These are phyloP conservation scores for Suhomyces ambrosiae DNA, from an alignment of 1,139 yeast genomes.

Conservation along the genomic window DNA sequence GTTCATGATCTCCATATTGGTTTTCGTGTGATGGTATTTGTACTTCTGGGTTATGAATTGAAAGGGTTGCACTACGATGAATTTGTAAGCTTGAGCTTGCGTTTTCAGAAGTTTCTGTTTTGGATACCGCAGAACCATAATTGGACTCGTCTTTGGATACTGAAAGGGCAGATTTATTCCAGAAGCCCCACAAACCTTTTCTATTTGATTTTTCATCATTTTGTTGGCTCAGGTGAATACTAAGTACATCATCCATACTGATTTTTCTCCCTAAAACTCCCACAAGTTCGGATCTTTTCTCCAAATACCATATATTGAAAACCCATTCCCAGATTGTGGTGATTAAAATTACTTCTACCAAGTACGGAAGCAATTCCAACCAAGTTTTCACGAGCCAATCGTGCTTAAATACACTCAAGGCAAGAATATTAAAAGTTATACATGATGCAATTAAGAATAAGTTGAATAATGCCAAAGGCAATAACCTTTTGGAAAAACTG, in stretches of 20 bases:
- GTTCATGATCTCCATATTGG: constrained; percentile 9
- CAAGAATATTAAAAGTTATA: constrained; percentile 31
- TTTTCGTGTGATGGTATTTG: constrained; percentile 5
- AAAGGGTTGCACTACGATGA: constrained; percentile 8
- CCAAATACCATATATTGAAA: constrained; percentile 43
- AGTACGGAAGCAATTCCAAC: constrained; percentile 39
- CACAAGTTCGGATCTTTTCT: constrained; percentile 44
- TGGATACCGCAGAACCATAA: constrained; percentile 3
- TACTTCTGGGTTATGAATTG: constrained; percentile 1
- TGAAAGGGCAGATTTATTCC: not conserved
- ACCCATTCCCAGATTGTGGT: constrained; percentile 58
- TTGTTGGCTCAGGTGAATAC: constrained; percentile 11
- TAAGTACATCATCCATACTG: constrained; percentile 38
- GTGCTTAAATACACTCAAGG: constrained; percentile 26
- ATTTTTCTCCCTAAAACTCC: constrained; percentile 53
- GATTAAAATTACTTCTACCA: constrained; percentile 42
- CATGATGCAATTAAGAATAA: constrained; percentile 36
- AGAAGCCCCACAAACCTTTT: constrained; percentile 2
- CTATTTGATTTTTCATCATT: not conserved
- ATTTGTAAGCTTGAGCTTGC: constrained; percentile 7
- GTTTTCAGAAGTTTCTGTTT: constrained; percentile 2
- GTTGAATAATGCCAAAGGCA: constrained; percentile 46
- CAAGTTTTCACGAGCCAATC: constrained; percentile 41
- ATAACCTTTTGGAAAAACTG: constrained; percentile 36
- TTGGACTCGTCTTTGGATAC: constrained; percentile 4